These are phyloP conservation scores for Acorus gramineus DNA, from an alignment of 106 monocot genomes.

Conservation along the genomic window DNA sequence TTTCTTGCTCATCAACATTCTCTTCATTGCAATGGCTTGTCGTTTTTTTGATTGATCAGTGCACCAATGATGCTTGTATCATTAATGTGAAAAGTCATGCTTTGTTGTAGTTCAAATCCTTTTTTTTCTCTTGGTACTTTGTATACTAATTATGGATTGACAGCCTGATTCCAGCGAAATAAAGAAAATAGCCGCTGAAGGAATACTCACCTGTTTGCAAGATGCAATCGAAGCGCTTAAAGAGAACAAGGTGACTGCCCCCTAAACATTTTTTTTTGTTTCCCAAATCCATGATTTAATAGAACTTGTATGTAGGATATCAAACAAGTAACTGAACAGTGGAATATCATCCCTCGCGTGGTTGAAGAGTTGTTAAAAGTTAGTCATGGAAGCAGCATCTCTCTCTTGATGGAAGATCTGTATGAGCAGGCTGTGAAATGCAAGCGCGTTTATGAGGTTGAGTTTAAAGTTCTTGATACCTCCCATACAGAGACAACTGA, in stretches of 20 bases:
- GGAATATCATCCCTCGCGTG: constrained; percentile 81
- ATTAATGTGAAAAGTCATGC: too few species aligned
- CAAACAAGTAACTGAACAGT: constrained; percentile 47
- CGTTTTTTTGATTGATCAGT: too few species aligned
- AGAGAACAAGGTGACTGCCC: constrained; percentile 41
- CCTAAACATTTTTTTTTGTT: not conserved
- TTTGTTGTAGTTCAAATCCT: not conserved
- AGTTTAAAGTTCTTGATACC: constrained; percentile 18
- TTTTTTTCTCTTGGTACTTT: not conserved
- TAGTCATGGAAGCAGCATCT: constrained; percentile 19
- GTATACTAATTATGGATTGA: constrained; percentile 7
- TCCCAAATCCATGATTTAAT: not conserved
- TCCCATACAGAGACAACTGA: constrained; percentile 6
- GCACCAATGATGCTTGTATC: too few species aligned
- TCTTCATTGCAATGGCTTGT: too few species aligned
- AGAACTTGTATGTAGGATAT: constrained; percentile 40
- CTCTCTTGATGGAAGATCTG: constrained; percentile 41
- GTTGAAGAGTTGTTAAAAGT: constrained; percentile 49
- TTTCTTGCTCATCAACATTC: too few species aligned
- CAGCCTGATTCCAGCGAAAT: constrained; percentile 80
- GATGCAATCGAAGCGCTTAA: constrained; percentile 77
- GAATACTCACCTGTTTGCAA: constrained; percentile 84
- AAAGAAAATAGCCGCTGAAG: constrained; percentile 77
- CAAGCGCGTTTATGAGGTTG: constrained; percentile 47
- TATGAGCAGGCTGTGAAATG: constrained; percentile 33